These are phyloP conservation scores for Populus davidiana DNA, from an alignment of 345 rosid species.

Conservation along the genomic window DNA sequence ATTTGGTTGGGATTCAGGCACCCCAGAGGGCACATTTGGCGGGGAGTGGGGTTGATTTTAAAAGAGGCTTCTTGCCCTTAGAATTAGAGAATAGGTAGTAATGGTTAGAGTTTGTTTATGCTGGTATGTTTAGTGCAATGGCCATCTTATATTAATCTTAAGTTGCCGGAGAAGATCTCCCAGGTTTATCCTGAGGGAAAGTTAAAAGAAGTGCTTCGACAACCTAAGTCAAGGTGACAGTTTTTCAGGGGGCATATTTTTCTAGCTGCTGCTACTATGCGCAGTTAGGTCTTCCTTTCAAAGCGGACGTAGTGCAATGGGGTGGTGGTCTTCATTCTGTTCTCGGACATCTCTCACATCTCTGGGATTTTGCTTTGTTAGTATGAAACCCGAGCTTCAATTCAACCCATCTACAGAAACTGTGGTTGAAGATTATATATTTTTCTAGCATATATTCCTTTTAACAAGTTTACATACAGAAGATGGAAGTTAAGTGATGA, in stretches of 20 bases:
- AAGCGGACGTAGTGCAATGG: background rate
- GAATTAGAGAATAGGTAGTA: background rate
- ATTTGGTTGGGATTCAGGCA: background rate
- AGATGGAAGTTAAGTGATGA: background rate
- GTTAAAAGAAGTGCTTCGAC: background rate
- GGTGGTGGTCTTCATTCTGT: background rate
- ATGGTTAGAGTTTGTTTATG: background rate
- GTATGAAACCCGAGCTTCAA: background rate
- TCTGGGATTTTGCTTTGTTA: background rate
- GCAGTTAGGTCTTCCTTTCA: background rate
- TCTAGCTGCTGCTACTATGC: background rate
- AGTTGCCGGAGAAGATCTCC: background rate
- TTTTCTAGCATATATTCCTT: background rate
- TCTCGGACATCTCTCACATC: background rate
- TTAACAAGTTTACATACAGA: constrained; percentile 4
- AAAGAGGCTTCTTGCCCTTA: background rate
- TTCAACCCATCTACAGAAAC: background rate
- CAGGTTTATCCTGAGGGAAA: background rate
- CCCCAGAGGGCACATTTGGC: background rate
- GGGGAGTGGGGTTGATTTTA: background rate
- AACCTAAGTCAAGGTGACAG: background rate
- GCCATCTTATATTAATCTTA: background rate
- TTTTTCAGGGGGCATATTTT: background rate
- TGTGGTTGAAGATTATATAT: background rate
- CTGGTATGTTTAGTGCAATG: background rate